Percentiles rank a stretch among this genome's conserved stretches.
Conservation (phyloP, 148 eudicot species). For the Beta vulgaris region DNA sequence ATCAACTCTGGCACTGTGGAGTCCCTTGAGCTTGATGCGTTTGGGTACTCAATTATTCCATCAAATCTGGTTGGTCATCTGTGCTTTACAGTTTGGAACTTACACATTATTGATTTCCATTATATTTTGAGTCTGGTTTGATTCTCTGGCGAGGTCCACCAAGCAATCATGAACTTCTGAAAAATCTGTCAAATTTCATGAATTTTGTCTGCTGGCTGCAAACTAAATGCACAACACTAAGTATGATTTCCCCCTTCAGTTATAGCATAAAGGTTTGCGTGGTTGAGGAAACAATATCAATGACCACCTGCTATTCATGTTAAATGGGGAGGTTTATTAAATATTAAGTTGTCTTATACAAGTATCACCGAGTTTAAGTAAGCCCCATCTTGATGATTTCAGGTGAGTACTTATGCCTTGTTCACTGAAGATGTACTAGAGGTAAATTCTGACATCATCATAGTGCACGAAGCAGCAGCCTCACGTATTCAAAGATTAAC, state of each 20-base stretch:
- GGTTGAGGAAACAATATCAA: not conserved
- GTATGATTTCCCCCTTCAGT: not conserved
- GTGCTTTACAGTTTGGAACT: not conserved
- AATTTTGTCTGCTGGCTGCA: not conserved
- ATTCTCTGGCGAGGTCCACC: not conserved
- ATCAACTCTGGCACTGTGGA: slow-evolving; percentile 64
- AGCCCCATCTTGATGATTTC: slow-evolving; percentile 19
- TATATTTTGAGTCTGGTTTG: not conserved
- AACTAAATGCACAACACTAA: no score
- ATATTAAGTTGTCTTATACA: not conserved
- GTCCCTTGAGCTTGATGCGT: slow-evolving; percentile 71
- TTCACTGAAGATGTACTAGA: slow-evolving; percentile 60
- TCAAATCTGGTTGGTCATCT: slow-evolving; percentile 56
- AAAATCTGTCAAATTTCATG: not conserved
- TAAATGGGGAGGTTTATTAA: not conserved
- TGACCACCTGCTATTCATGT: not conserved
- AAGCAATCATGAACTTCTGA: not conserved
- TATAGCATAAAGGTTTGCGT: not conserved
- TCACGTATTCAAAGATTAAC: slow-evolving; percentile 63
- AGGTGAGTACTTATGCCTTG: slow-evolving; percentile 73
- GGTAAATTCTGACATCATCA: slow-evolving; percentile 54
- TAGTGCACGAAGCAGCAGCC: slow-evolving; percentile 68
- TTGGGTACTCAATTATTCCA: slow-evolving; percentile 67
- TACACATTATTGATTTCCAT: not conserved
- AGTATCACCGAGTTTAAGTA: not conserved